Evolutionary conservation across 208 protist genomes (phyloP), one percentile per base, ranked within the genome.

Genomic region (Crithidia sp.): DNA sequence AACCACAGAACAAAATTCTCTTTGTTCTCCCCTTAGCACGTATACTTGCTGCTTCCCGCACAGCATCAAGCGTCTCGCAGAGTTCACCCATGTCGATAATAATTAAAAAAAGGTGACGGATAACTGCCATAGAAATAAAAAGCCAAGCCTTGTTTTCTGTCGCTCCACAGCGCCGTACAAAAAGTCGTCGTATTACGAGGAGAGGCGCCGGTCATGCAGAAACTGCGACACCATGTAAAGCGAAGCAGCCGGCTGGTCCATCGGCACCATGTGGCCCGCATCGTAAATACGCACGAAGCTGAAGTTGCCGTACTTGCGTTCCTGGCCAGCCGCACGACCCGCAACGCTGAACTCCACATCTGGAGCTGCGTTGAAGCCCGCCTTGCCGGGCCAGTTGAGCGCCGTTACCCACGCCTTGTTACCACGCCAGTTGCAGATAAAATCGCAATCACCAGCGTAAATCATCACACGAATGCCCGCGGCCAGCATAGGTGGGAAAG

Each of bases 391-490:
- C 94, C 95, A 98, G 55, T 86, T 37, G 49, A 98, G 67, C 17
- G 41, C 70, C 8, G 61, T 43, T 10, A 82, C 82, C 94, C 94
- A 98, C 36, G 67, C 75, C 76, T 93, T 79, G 79, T 94, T 97
- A 44, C 94, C 94, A 44, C 97, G 83, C 79, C 83, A 97, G 79
- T 98, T 98, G 84, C 94, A 97, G 68, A 97, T 94, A 65, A 86
- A 97, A 78, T 98, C 95, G 62, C 72, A 79, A 49, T 96, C 94
- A 19, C 95, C 95, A 2, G 85, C 87, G 79, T 97, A 98, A 53
- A 97, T 92, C 67, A 97, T 65, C 12, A 96, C 93, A 41, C 81
- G 86, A 17, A 96, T 76, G 45, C 81, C 83, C 56, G 47, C 67
- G 10, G 44, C 81, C 19, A 97, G 79, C 69, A 96, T 62, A 5